These are phyloP conservation scores for Pontederia paniculata DNA, from an alignment of 176 grass and related monocot genomes.

Conservation along the genomic window DNA sequence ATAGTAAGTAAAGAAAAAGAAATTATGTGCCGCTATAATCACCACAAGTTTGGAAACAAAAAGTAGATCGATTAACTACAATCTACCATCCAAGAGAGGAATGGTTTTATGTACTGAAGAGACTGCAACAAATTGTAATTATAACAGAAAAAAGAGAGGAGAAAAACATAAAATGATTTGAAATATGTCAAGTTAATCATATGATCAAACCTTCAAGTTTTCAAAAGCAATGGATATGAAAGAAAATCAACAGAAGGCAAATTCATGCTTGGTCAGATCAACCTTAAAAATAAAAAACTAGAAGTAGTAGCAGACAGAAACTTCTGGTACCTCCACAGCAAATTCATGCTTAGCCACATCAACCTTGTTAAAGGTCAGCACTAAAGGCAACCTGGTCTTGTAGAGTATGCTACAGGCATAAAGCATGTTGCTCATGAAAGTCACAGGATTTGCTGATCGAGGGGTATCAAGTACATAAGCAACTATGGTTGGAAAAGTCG, in stretches of 20 bases:
- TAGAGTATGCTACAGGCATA: conserved; percentile 96
- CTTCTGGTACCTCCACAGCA: conserved; percentile 47
- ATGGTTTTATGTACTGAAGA: too few species aligned
- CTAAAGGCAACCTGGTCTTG: conserved; percentile 74
- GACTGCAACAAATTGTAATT: too few species aligned
- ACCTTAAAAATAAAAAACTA: not conserved
- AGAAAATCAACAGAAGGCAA: not conserved
- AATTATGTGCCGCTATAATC: too few species aligned
- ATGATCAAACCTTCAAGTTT: too few species aligned
- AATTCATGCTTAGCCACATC: conserved; percentile 87
- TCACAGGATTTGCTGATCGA: conserved; percentile 67
- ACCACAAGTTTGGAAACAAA: too few species aligned
- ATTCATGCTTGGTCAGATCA: not conserved
- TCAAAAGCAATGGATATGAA: too few species aligned
- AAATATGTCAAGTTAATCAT: too few species aligned
- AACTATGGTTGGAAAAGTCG: conserved; percentile 81
- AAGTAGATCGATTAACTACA: too few species aligned
- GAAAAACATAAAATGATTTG: too few species aligned
- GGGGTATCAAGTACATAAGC: conserved; percentile 91
- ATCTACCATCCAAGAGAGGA: too few species aligned
- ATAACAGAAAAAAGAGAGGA: too few species aligned
- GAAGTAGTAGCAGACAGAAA: not conserved
- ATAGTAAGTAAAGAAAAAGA: too few species aligned
- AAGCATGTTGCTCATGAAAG: conserved; percentile 98
- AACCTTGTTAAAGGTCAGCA: conserved; percentile 86